phyloP scores from a whole-genome alignment of 345 rosid species.

The Salix caprea region DNA sequence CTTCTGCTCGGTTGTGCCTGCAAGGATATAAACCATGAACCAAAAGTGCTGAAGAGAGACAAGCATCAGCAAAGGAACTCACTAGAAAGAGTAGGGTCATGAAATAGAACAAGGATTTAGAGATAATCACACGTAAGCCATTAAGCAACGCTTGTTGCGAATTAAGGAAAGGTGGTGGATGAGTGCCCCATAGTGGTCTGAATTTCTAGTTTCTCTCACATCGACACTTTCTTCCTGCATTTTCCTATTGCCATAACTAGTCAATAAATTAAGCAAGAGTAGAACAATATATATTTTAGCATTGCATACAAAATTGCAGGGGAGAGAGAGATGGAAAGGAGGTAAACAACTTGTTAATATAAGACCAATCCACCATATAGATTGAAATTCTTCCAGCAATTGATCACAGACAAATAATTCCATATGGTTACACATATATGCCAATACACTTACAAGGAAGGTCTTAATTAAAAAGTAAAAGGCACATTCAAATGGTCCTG shows the following conservation, averaged over 20 bases:
- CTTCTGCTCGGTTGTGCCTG: slow-evolving; percentile 83
- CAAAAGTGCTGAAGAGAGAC: background rate
- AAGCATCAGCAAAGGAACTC: slow-evolving; percentile 3
- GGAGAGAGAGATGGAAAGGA: too few relatives aligned
- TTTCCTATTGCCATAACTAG: slow-evolving; percentile 42
- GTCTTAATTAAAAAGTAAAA: too few relatives aligned
- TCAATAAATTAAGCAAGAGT: background rate
- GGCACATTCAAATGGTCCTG: too few relatives aligned
- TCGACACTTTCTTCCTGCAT: slow-evolving; percentile 86
- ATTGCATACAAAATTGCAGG: too few relatives aligned
- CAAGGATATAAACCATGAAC: slow-evolving; percentile 16
- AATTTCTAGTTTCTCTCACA: slow-evolving; percentile 69
- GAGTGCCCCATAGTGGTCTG: slow-evolving; percentile 84
- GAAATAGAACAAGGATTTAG: background rate
- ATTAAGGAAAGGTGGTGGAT: slow-evolving; percentile 77
- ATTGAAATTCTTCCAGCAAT: too few relatives aligned
- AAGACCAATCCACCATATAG: too few relatives aligned
- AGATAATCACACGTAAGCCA: slow-evolving; percentile 73
- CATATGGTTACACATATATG: too few relatives aligned
- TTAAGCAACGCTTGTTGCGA: slow-evolving; percentile 89
- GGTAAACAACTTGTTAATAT: too few relatives aligned
- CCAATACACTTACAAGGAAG: too few relatives aligned
- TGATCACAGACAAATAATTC: too few relatives aligned
- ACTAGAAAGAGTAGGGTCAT: slow-evolving; percentile 1
- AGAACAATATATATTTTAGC: background rate